Evolutionary conservation across 2,329 filamentous ascomycete genomes (phyloP).

Genomic region (Rutstroemia sp.): DNA sequence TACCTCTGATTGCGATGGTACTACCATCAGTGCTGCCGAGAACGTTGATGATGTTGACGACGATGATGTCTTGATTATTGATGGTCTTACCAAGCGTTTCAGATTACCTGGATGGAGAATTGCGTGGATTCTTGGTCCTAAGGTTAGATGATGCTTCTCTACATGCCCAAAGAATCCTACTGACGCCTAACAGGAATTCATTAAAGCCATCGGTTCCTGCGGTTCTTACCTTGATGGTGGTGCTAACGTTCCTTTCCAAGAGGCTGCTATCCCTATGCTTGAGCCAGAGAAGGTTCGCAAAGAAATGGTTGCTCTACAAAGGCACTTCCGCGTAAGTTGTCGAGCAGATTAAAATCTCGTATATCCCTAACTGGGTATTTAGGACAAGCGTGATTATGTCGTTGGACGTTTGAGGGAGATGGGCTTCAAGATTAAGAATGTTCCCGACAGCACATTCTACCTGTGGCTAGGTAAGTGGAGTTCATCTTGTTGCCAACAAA

Average conservation of each 20-base stretch:
- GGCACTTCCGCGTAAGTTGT: conserved; percentile 62
- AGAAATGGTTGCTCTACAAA: conserved; percentile 86
- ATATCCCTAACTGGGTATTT: not conserved
- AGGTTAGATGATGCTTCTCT: conserved; percentile 32
- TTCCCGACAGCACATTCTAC: conserved; percentile 92
- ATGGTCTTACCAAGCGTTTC: conserved; percentile 95
- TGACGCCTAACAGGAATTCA: conserved; percentile 55
- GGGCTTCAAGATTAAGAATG: conserved; percentile 77
- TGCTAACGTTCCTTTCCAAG: conserved; percentile 91
- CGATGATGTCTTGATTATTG: conserved; percentile 89
- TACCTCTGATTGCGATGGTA: conserved; percentile 82
- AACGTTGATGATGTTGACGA: conserved; percentile 86
- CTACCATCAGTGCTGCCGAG: conserved; percentile 79
- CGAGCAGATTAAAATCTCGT: not conserved
- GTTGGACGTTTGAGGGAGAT: conserved; percentile 72
- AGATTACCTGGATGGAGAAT: conserved; percentile 93
- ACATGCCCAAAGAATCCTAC: too few species aligned
- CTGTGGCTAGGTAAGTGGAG: conserved; percentile 52
- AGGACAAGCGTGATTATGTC: conserved; percentile 85
- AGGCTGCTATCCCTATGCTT: conserved; percentile 89
- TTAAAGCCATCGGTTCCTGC: conserved; percentile 85
- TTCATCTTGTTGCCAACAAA: not conserved
- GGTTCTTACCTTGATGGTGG: conserved; percentile 93
- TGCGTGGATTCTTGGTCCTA: conserved; percentile 91
- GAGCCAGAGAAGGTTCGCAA: conserved; percentile 70